Evolutionary conservation across 164 flowering plant genomes (phyloP), one percentile per base, ranked within the genome.

Genomic region (Aristolochia fimbriata): DNA sequence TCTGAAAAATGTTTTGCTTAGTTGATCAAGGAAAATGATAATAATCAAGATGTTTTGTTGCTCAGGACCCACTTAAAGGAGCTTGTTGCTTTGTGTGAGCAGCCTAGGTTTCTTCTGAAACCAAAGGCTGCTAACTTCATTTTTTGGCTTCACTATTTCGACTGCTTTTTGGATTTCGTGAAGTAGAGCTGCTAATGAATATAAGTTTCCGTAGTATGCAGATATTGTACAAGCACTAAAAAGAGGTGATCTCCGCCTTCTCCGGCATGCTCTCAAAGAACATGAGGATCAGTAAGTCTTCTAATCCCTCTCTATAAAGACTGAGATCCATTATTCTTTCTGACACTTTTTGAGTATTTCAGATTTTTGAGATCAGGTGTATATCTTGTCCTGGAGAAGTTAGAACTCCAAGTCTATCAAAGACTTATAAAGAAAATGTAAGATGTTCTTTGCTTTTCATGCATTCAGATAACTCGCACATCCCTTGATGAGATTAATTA

Each of bases 381-480:
- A 15, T 94, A 84, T 75, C 97, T 94, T 70, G 99, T 91, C 64
- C 77, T 94, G 19, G 99, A 94, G 78, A 91, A 88, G 85, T 74
- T 91, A 31, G 99, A 94, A 71, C 93, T 94, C 59, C 99, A 91
- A 82, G 97, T 94, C 58, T 94, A 91, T 73, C 97, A 85, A 69
- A 74, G 97, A 76, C 54, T 94, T 64, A 59, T 91, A n/a, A 94
- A 94, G 80, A 94, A 87, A 72, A 94, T 94, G 97, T 91, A 75
- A 77, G 87, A 62, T 54, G 48, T 51, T 23, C 13, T 51, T 15
- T 56, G 20, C 20, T 5, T 15, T 4, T 49, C 52, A 20, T 19
- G 41, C 52, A 59, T 21, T 61, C 43, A 37, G 43, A 37, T 37
- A 37, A 37, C 12, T 6, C 43, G 8, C 8, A 37, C 43, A 37